Evolutionary conservation across 108 stramenopile species (phyloP).

Genomic region (Thalassiosira profunda): DNA sequence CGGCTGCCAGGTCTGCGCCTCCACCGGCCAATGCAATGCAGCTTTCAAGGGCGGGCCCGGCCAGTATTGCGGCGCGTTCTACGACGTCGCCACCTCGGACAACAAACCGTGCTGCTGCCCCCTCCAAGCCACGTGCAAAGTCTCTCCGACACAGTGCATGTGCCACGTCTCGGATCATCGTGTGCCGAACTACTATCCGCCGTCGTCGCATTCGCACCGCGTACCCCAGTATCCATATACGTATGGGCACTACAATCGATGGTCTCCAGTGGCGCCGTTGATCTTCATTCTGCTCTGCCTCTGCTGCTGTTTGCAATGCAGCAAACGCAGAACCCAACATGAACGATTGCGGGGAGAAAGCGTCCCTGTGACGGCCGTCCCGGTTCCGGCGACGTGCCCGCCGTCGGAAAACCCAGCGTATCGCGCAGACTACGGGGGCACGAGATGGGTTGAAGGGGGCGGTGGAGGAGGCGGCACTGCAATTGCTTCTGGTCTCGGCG

Average conservation of each 20-base stretch:
- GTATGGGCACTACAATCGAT: background rate
- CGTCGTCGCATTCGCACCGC: background rate
- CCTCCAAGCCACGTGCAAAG: constrained; percentile 15
- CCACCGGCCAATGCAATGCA: constrained; percentile 32
- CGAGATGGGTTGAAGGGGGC: background rate
- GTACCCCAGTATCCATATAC: background rate
- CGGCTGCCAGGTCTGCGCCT: constrained; percentile 36
- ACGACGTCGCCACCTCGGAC: background rate
- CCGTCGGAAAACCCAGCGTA: constrained; percentile 24
- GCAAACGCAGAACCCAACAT: background rate
- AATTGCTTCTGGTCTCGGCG: constrained; percentile 44
- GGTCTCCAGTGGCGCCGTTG: background rate
- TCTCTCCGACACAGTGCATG: constrained; percentile 31
- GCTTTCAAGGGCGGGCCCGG: constrained; percentile 42
- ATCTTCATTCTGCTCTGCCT: constrained; percentile 4
- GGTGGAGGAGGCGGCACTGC: constrained; percentile 27
- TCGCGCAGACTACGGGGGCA: constrained; percentile 15
- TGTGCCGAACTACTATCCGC: background rate
- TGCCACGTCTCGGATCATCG: constrained; percentile 17
- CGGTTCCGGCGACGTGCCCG: constrained; percentile 15
- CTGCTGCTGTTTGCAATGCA: constrained; percentile 1
- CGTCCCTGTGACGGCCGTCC: constrained; percentile 15
- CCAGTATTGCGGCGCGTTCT: constrained; percentile 38
- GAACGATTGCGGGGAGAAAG: constrained; percentile 2
- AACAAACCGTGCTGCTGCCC: constrained; percentile 45